phyloP scores from a whole-genome alignment of 352 stramenopile species.

The Phytophthora syringae region DNA sequence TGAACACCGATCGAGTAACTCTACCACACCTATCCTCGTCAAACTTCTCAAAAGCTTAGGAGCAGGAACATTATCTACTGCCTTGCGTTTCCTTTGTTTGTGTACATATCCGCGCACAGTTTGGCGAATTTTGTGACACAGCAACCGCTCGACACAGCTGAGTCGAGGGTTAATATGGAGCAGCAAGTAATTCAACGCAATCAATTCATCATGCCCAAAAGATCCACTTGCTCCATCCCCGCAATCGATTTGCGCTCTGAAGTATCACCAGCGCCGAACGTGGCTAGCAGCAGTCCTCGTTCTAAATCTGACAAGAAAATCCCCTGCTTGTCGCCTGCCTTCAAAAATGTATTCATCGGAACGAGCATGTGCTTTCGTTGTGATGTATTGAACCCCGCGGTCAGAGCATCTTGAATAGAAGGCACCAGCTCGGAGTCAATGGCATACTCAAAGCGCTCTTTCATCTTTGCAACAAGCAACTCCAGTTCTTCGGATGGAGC shows the following conservation, averaged over 20 bases:
- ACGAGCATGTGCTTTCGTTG: slow-evolving; percentile 29
- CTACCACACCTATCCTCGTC: slow-evolving; percentile 50
- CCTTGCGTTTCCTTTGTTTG: slow-evolving; percentile 38
- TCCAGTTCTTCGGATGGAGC: slow-evolving; percentile 62
- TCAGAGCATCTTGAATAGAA: slow-evolving; percentile 50
- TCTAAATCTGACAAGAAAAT: slow-evolving; percentile 49
- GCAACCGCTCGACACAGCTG: slow-evolving; percentile 54
- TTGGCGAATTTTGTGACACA: slow-evolving; percentile 72
- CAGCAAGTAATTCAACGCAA: slow-evolving; percentile 54
- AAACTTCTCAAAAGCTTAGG: slow-evolving; percentile 61
- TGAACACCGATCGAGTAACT: slow-evolving; percentile 71
- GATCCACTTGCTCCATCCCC: not conserved
- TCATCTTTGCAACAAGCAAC: slow-evolving; percentile 61
- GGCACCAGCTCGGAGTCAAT: slow-evolving; percentile 55
- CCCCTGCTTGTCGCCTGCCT: slow-evolving; percentile 38
- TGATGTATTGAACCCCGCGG: not conserved
- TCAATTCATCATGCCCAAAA: slow-evolving; percentile 8
- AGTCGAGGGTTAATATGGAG: slow-evolving; percentile 64
- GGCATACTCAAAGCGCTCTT: slow-evolving; percentile 67
- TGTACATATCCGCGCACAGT: slow-evolving; percentile 47
- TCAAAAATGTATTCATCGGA: slow-evolving; percentile 8
- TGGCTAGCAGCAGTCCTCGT: slow-evolving; percentile 23
- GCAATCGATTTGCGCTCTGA: not conserved
- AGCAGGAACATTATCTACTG: slow-evolving; percentile 23
- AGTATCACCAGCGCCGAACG: slow-evolving; percentile 19